Conservation (phyloP, 2,329 filamentous ascomycete species). For the Trichoderma sp. region DNA sequence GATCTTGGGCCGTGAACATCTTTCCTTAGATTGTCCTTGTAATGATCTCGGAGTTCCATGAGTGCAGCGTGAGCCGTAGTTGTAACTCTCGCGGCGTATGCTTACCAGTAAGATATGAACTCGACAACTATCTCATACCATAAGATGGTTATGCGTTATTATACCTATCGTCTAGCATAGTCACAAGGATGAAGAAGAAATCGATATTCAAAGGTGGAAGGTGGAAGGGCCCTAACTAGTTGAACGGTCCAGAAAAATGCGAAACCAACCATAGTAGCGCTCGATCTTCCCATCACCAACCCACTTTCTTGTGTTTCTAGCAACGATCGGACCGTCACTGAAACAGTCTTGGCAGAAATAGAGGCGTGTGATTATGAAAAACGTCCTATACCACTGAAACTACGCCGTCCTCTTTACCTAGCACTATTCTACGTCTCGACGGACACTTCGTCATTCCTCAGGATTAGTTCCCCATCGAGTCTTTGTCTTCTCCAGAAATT, state of each 20-base stretch:
- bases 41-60: no score
- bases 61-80: no score
- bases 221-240: not conserved
- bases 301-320: not conserved
- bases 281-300: not conserved
- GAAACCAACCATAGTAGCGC: not conserved
- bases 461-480: not conserved
- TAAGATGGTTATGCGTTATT: not conserved
- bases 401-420: not conserved
- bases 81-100: no score
- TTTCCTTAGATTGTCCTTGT: not conserved
- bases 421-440: not conserved
- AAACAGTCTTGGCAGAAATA: not conserved
- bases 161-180: not conserved
- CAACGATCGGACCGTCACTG: not conserved
- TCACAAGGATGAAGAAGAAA: not conserved
- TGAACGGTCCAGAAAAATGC: not conserved
- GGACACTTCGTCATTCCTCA: not conserved
- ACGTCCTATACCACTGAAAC: not conserved
- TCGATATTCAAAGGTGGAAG: not conserved
- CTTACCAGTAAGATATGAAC: no score
- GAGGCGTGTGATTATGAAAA: not conserved
- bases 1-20: not conserved
- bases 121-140: not conserved
- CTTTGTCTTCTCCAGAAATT: slow-evolving; percentile 6